Conservation (phyloP, 1,139 yeast genomes). For the Yamadazyma pseudoaaseri region DNA sequence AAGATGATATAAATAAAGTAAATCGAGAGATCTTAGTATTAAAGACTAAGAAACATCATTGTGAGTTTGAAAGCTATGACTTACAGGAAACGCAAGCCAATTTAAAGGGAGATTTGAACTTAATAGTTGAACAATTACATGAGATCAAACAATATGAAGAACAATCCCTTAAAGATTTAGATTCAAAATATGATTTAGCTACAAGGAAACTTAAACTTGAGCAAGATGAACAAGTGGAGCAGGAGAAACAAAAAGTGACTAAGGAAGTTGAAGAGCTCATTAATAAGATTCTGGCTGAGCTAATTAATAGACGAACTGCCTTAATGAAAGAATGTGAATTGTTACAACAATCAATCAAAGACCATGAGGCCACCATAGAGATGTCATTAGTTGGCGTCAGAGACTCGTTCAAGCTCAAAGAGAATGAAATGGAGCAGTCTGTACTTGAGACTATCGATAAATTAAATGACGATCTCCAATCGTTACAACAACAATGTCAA, state of each 20-base stretch:
- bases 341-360: constrained; percentile 4
- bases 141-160: constrained; percentile 28
- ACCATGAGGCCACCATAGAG: constrained; percentile 17
- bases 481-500: constrained; percentile 5
- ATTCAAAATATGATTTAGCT: constrained; percentile 34
- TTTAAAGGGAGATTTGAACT: constrained; percentile 19
- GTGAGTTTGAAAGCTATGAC: constrained; percentile 38
- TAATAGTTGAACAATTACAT: constrained; percentile 26
- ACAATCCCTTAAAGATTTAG: constrained; percentile 26
- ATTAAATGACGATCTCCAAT: constrained; percentile 4
- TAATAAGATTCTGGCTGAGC: constrained; percentile 10
- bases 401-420: constrained; percentile 23
- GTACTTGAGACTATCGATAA: constrained; percentile 20
- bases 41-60: constrained; percentile 36
- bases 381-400: constrained; percentile 26
- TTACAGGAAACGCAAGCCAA: constrained; percentile 31
- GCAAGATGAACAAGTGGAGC: constrained; percentile 33
- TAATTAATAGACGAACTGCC: constrained; percentile 5
- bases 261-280: constrained; percentile 35
- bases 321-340: constrained; percentile 9
- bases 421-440: constrained; percentile 18
- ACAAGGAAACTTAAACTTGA: constrained; percentile 32
- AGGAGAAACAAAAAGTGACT: constrained; percentile 34
- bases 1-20: constrained; percentile 14
- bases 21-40: constrained; percentile 27